phyloP scores from a whole-genome alignment of 1,284 basidiomycete species.

The Farysia itapuensis region DNA sequence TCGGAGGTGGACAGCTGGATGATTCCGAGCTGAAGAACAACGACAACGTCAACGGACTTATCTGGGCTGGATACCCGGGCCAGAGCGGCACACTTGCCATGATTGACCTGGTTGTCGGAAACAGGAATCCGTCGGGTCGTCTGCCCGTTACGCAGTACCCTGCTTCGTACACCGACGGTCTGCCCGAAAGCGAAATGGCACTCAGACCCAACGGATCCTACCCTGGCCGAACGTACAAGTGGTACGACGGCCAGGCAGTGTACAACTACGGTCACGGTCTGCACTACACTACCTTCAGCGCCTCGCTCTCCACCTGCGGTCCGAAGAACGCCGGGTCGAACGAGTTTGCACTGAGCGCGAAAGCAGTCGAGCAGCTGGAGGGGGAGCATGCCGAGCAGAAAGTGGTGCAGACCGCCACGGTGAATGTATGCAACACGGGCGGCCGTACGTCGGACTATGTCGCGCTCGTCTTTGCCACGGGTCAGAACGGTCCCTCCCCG shows the following conservation, averaged over 20 bases:
- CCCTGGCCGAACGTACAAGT: conserved; percentile 16
- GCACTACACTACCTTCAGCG: conserved; percentile 9
- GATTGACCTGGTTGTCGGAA: conserved; percentile 4
- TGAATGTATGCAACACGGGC: conserved; percentile 3
- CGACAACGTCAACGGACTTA: neutral
- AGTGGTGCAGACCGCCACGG: neutral
- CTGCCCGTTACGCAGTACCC: conserved; percentile 23
- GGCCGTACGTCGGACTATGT: conserved; percentile 5
- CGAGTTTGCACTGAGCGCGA: neutral
- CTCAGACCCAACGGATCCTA: conserved; percentile 2
- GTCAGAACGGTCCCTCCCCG: conserved; percentile 7
- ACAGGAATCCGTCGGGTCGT: conserved; percentile 1
- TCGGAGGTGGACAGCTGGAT: conserved; percentile 16
- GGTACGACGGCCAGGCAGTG: conserved; percentile 6
- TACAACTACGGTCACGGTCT: conserved; percentile 10
- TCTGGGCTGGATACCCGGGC: conserved; percentile 20
- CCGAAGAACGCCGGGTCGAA: neutral
- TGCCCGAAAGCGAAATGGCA: conserved; percentile 4
- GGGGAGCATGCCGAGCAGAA: conserved; percentile 5
- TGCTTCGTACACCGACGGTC: conserved; percentile 1
- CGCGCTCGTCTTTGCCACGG: conserved; percentile 7
- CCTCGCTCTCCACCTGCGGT: neutral
- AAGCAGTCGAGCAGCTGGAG: no score
- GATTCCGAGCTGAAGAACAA: conserved; percentile 3
- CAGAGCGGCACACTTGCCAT: conserved; percentile 8